Base-by-base conservation (phyloP, 1,284 basidiomycete genomes). In the Ustilago curta region DNA sequence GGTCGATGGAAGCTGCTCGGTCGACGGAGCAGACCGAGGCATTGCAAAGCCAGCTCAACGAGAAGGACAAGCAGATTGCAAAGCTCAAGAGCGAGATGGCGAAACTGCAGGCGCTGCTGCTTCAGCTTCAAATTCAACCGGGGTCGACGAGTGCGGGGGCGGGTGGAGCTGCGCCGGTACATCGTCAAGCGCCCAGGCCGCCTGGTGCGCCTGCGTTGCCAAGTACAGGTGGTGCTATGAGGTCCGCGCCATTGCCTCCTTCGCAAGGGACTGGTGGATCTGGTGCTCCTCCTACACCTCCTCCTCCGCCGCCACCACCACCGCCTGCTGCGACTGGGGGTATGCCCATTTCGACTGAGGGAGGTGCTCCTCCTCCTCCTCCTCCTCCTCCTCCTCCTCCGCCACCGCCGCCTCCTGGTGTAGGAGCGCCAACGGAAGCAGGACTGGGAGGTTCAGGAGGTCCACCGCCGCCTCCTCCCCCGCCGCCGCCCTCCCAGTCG, bases 371-470 rank as follows among this genome's bases (percentile, higher is more conserved):
- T 21, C 62, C 55, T 25, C 64, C 75, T 1, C 70, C 70, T 29
- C 71, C 77, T 35, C 76, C 73, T 32, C 67, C 71, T n/a, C n/a
- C 75, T 1, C 70, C 70, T 29, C 71, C 77, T 35, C 76, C 73
- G 32, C 67, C 71, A 18, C 65, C 65, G 6, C 64, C 59, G 31
- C 67, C 70, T 3, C 60, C 59, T 48, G 59, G 48, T 29, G 47
- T 65, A 35, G 61, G 61, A 6, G 23, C 53, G 48, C 31, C 44
- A 8, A 37, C 37, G 12, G 7, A 43, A 27, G n/a, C 54, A 47
- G 54, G 18, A 3, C 37, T 43, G 4, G 32, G n/a, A 37, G 21
- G 44, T 19, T 32, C 52, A 21, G 61, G 52, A 8, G 57, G 48
- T 11, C 49, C 43, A 2, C 50, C 25, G 2, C 42, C 45, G 7